These are phyloP conservation scores for Gelatoporia subvermispora DNA, from an alignment of 768 basidiomycete genomes.

Conservation along the genomic window DNA sequence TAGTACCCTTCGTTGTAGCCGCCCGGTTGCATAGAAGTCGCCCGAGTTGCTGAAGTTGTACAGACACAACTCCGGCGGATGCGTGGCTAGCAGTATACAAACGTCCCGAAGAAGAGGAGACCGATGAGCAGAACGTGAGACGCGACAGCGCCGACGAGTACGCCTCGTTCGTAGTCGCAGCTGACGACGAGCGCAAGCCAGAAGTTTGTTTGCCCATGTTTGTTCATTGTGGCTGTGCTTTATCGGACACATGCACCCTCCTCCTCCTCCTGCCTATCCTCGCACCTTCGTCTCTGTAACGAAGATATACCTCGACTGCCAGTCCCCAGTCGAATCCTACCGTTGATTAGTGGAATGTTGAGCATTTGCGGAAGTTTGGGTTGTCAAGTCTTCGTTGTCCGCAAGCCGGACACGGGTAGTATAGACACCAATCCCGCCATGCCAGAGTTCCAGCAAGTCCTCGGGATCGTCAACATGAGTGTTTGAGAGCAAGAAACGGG, in stretches of 20 bases:
- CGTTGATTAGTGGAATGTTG: neutral
- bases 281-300: neutral
- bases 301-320: too few species aligned
- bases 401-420: too few species aligned
- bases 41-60: too few species aligned
- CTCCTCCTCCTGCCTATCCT: slow-evolving; percentile 1
- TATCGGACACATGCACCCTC: slow-evolving; percentile 3
- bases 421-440: neutral
- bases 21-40: too few species aligned
- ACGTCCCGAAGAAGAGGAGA: neutral
- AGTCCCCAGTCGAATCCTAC: too few species aligned
- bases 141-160: neutral
- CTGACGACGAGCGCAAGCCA: neutral
- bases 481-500: slow-evolving; percentile 3
- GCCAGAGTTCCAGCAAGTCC: neutral
- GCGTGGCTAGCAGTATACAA: neutral
- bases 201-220: slow-evolving; percentile 5
- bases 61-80: neutral
- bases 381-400: neutral
- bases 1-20: too few species aligned
- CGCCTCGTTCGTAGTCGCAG: too few species aligned
- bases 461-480: neutral
- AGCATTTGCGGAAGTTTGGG: neutral
- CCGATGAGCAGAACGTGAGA: neutral
- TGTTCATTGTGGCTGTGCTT: slow-evolving; percentile 3